Percentiles rank a stretch among this genome's conserved stretches.
Conservation (phyloP, 306 rosid genomes). For the Acacia crassicarpa region DNA sequence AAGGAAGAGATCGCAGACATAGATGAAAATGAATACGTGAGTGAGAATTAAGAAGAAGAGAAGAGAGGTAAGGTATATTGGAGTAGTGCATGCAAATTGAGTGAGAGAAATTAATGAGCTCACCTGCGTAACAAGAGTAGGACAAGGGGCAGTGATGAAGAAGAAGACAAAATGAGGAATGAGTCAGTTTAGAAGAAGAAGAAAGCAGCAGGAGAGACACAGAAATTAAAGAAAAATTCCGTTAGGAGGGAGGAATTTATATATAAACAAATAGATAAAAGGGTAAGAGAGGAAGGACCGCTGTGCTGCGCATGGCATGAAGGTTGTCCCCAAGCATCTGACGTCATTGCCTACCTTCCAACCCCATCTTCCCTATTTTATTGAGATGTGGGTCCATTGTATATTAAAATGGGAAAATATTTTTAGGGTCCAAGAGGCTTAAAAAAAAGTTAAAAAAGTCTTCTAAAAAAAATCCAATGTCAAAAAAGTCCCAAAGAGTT, state of each 20-base stretch:
- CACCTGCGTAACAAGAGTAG: conserved; percentile 34
- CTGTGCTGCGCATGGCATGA: conserved; percentile 86
- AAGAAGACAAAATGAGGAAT: conserved; percentile 22
- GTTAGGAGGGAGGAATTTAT: conserved; percentile 32
- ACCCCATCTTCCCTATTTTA: background rate
- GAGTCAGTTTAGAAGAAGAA: background rate
- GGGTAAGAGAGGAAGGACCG: conserved; percentile 58
- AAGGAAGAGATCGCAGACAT: background rate
- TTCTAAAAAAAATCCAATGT: no score
- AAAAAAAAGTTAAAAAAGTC: no score
- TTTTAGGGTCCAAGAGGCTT: no score
- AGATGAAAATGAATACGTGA: background rate
- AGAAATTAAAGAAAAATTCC: conserved; percentile 25
- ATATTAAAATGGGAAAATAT: background rate
- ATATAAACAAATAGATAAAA: background rate
- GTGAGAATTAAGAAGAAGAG: background rate
- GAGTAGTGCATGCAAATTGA: background rate
- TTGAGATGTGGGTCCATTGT: background rate
- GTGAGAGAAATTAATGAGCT: conserved; percentile 14
- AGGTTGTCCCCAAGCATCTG: conserved; percentile 67
- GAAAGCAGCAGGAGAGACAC: background rate
- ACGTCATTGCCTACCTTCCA: conserved; percentile 56
- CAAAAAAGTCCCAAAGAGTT: no score
- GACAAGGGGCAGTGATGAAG: conserved; percentile 44
- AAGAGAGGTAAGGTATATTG: background rate